Base-by-base conservation (phyloP, 2,329 filamentous ascomycete genomes). In the Metarhizium anisopliae region DNA sequence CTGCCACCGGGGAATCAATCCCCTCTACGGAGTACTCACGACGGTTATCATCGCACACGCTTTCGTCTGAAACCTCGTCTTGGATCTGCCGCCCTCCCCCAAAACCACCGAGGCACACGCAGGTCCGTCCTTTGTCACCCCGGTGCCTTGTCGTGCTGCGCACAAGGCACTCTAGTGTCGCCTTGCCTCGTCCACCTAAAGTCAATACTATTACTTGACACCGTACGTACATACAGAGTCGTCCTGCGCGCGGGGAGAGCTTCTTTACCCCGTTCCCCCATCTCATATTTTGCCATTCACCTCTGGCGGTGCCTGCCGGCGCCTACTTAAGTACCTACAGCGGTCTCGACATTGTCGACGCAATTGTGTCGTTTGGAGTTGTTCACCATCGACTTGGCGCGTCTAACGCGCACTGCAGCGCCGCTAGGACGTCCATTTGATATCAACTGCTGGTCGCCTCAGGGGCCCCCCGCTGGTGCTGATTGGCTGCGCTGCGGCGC, bases 401-500 rank as follows among this genome's bases (percentile, higher is more conserved):
- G 32, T 10, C 32, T 35, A 35, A 35, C 32, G 32, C 32, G 32
- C 32, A 11, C 32, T 35, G 32, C 32, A 35, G 7, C 32, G 32
- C 32, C 32, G 32, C 32, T 35, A 35, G 7, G 10, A 11, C 32
- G 32, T 35, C 32, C 6, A 11, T 11, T 11, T 35, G 25, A 25
- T 25, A 4, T 4, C 25, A 25, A 35, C 10, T 8, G 10, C 32
- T 35, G 32, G 32, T 1, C 66, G 63, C 60, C 59, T 30, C 16
- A 5, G 36, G 51, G 54, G 55, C 60, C 56, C 60, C 55, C 40
- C 52, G 57, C 57, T 58, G 32, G 7, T 11, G 60, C 61, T 69
- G 63, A 71, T 70, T 71, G 68, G 69, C 56, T 61, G 59, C 61
- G 55, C 51, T 51, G 50, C 49, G 58, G 55, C 57, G 25, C 25